These are phyloP conservation scores for Russula griseocarnosa DNA, from an alignment of 768 basidiomycete species.

Conservation along the genomic window DNA sequence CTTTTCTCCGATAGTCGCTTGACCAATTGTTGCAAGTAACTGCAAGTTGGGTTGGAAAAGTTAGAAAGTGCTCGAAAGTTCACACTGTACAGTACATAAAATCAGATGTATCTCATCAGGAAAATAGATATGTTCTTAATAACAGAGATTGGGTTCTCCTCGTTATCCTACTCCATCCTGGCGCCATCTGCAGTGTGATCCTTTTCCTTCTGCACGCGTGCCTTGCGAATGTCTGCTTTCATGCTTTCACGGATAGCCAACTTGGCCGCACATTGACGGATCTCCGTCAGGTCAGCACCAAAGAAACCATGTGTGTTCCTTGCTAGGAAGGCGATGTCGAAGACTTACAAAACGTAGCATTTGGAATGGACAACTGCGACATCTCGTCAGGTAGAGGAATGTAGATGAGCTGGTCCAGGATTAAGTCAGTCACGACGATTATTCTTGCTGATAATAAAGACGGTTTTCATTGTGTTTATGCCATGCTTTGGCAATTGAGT, in stretches of 20 bases:
- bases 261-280: constrained; percentile 97
- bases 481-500: constrained; percentile 99
- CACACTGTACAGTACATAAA: too few species aligned
- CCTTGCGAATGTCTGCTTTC: constrained; percentile 78
- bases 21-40: too few species aligned
- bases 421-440: constrained; percentile 97
- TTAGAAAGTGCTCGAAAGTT: too few species aligned
- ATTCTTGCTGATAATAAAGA: constrained; percentile 95
- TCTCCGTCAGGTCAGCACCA: constrained; percentile 99
- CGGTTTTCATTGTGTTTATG: constrained; percentile 98
- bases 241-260: constrained; percentile 94
- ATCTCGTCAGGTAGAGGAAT: constrained; percentile 96
- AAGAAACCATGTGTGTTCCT: constrained; percentile 97
- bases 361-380: constrained; percentile 87
- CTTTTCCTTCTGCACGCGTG: constrained; percentile 74
- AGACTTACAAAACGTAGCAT: constrained; percentile 86
- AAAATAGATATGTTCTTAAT: too few species aligned
- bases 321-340: constrained; percentile 82
- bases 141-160: constrained; percentile 85
- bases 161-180: constrained; percentile 65
- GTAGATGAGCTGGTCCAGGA: constrained; percentile 94
- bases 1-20: too few species aligned
- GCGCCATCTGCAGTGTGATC: constrained; percentile 69
- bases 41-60: too few species aligned
- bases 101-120: too few species aligned